These are phyloP conservation scores for Aphanomyces stellatus DNA, from an alignment of 352 stramenopile species.

Conservation along the genomic window DNA sequence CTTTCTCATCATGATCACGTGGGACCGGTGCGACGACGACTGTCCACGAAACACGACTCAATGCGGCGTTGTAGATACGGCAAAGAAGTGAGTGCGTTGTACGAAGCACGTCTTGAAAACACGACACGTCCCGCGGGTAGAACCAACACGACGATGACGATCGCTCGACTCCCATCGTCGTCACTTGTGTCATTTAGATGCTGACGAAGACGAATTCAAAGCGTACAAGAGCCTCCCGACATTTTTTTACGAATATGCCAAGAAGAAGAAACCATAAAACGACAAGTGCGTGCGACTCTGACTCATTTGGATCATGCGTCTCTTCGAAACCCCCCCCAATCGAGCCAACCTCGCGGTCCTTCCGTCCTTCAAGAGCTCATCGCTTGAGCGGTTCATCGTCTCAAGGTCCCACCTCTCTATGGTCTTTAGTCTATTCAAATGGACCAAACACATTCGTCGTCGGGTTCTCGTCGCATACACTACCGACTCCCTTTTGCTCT, in stretches of 20 bases:
- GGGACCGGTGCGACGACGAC: constrained; percentile 45
- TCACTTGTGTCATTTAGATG: constrained; percentile 2
- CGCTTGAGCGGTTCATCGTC: too few species aligned
- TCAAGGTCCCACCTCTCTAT: too few species aligned
- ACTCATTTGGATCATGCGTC: too few species aligned
- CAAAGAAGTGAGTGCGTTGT: constrained; percentile 76
- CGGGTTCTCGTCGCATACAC: too few species aligned
- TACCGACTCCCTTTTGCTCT: too few species aligned
- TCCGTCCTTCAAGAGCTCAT: too few species aligned
- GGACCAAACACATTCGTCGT: too few species aligned
- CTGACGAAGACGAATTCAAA: constrained; percentile 51
- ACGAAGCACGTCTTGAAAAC: constrained; percentile 23
- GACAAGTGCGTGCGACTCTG: too few species aligned
- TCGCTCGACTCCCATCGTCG: too few species aligned
- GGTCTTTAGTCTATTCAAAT: too few species aligned
- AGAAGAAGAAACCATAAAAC: constrained; percentile 49
- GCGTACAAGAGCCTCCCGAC: constrained; percentile 80
- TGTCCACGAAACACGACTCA: not conserved
- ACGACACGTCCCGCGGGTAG: not conserved
- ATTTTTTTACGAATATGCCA: constrained; percentile 82
- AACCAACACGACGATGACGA: not conserved
- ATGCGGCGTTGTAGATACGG: constrained; percentile 23
- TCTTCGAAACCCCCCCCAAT: too few species aligned
- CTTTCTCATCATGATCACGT: constrained; percentile 74
- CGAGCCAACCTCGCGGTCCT: too few species aligned